These are phyloP conservation scores for Carex pumila DNA, from an alignment of 176 grass and related monocot genomes.

Conservation along the genomic window DNA sequence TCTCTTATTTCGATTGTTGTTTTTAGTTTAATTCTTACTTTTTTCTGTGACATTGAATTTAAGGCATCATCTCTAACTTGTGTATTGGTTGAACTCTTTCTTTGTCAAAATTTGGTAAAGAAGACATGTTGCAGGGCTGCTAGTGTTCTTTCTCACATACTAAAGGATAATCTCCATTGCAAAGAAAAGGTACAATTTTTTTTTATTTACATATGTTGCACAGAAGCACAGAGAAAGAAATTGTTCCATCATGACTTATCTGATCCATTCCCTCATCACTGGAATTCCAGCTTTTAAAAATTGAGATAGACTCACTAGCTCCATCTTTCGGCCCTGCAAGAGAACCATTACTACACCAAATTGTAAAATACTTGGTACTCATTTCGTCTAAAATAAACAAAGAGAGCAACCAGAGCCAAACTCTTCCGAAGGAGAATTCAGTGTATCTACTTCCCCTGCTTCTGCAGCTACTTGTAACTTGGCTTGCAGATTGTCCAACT, in stretches of 20 bases:
- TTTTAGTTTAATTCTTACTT: not conserved
- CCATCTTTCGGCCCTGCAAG: constrained; percentile 58
- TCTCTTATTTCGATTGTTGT: not conserved
- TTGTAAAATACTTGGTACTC: constrained; percentile 74
- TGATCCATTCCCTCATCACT: not conserved
- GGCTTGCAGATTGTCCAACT: constrained; percentile 82
- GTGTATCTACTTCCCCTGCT: constrained; percentile 61
- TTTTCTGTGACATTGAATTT: not conserved
- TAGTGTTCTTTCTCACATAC: constrained; percentile 86
- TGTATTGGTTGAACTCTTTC: not conserved
- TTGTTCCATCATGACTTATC: constrained; percentile 3
- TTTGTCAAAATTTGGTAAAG: constrained; percentile 17
- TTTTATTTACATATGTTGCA: constrained; percentile 20
- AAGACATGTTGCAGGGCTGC: constrained; percentile 85
- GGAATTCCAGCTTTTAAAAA: constrained; percentile 60
- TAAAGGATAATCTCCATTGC: constrained; percentile 91
- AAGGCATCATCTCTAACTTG: not conserved
- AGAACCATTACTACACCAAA: constrained; percentile 67
- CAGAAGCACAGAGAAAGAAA: not conserved
- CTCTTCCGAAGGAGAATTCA: constrained; percentile 28
- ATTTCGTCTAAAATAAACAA: constrained; percentile 49
- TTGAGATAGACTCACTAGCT: constrained; percentile 63
- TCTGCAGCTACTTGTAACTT: constrained; percentile 66
- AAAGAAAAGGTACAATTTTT: constrained; percentile 70
- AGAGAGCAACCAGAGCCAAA: constrained; percentile 45